Conservation (phyloP, 2,329 filamentous ascomycete species). For the Ophiostoma ips region DNA sequence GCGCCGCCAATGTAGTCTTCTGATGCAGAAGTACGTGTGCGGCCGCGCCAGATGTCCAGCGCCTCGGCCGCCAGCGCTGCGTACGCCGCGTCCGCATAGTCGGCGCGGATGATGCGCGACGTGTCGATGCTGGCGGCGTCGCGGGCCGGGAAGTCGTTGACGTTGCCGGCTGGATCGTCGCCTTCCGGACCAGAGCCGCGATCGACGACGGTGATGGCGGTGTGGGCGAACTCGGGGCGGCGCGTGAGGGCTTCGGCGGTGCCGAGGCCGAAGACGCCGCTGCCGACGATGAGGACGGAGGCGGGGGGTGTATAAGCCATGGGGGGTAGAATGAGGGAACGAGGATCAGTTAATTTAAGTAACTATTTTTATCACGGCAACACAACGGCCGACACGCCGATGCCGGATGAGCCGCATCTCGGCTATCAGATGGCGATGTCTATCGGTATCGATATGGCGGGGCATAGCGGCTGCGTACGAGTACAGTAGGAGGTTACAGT, state of each 20-base stretch:
- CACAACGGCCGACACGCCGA: no score
- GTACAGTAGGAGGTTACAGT: no score
- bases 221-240: constrained; percentile 39
- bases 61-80: constrained; percentile 58
- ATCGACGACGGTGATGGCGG: constrained; percentile 46
- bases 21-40: constrained; percentile 25
- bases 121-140: constrained; percentile 49
- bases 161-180: constrained; percentile 8
- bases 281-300: constrained; percentile 54
- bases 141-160: constrained; percentile 40
- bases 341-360: no score
- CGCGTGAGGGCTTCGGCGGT: constrained; percentile 55
- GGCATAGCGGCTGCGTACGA: no score
- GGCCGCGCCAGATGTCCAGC: constrained; percentile 49
- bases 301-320: constrained; percentile 18
- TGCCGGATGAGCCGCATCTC: no score
- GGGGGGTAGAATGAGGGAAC: no score
- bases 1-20: constrained; percentile 41
- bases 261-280: constrained; percentile 48
- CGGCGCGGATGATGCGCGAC: constrained; percentile 51
- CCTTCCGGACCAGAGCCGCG: constrained; percentile 24
- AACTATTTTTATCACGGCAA: no score
- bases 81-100: constrained; percentile 74
- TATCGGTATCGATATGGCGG: no score
- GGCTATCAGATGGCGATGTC: no score